These are phyloP conservation scores for Phytophthora foliorum DNA, from an alignment of 352 stramenopile genomes.

Conservation along the genomic window DNA sequence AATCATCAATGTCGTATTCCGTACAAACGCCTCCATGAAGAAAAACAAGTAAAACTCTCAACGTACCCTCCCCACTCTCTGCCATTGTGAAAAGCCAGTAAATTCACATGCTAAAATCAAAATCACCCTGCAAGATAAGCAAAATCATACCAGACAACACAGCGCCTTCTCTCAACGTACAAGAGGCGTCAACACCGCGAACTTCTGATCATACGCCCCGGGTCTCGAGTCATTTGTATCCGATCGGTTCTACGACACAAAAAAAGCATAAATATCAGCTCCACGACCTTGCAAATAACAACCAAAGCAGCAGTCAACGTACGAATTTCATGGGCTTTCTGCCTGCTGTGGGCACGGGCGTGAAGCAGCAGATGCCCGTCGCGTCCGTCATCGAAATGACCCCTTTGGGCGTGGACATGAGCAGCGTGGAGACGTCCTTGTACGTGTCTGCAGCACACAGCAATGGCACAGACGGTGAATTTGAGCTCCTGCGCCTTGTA, in stretches of 20 bases:
- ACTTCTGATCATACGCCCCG: conserved; percentile 77
- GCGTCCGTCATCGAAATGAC: conserved; percentile 78
- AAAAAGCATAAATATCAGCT: conserved; percentile 14
- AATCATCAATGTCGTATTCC: background rate
- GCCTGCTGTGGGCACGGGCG: conserved; percentile 42
- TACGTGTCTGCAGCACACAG: conserved; percentile 41
- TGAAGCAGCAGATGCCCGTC: conserved; percentile 83
- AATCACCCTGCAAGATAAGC: background rate
- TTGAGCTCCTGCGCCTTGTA: background rate
- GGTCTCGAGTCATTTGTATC: conserved; percentile 64
- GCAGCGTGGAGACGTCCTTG: conserved; percentile 66
- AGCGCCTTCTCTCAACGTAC: conserved; percentile 34
- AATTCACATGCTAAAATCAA: conserved; percentile 65
- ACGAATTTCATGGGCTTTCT: conserved; percentile 75
- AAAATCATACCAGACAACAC: background rate
- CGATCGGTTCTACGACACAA: conserved; percentile 54
- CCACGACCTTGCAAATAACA: background rate
- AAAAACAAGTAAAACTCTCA: background rate
- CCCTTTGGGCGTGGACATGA: conserved; percentile 78
- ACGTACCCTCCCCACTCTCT: conserved; percentile 69
- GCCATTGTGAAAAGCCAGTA: conserved; percentile 82
- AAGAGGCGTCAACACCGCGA: conserved; percentile 75
- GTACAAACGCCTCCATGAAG: background rate
- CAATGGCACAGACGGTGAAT: background rate
- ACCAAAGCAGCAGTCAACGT: conserved; percentile 17